Percentiles rank a stretch among this genome's conserved stretches.
Conservation (phyloP, 2,329 filamentous ascomycete genomes). For the Xylaria hypoxylon region DNA sequence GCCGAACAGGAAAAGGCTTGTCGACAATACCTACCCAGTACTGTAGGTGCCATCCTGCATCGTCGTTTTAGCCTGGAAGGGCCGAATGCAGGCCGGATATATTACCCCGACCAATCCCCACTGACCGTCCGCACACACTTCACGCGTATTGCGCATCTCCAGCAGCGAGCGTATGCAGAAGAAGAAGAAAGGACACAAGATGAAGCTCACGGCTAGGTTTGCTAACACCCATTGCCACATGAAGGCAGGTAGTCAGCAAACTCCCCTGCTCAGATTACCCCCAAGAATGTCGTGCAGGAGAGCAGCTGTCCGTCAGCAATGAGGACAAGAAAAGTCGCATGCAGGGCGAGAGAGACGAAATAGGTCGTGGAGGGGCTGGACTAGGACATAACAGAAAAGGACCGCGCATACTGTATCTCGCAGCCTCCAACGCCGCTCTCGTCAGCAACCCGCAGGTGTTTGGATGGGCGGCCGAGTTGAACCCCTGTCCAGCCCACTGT, state of each 20-base stretch:
- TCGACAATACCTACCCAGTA: constrained; percentile 34
- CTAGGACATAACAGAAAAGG: constrained; percentile 36
- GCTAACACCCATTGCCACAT: constrained; percentile 6
- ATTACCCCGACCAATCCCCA: constrained; percentile 54
- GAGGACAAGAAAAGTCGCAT: constrained; percentile 27
- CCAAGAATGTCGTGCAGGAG: constrained; percentile 35
- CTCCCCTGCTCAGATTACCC: constrained; percentile 14
- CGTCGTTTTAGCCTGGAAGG: constrained; percentile 58
- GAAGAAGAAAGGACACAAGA: constrained; percentile 1
- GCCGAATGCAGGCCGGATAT: constrained; percentile 53
- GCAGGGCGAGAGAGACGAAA: constrained; percentile 24
- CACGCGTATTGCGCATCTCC: constrained; percentile 32
- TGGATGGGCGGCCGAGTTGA: constrained; percentile 23
- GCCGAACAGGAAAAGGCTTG: constrained; percentile 45
- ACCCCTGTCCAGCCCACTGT: constrained; percentile 30
- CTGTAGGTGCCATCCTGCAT: constrained; percentile 43
- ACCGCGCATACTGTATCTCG: constrained; percentile 40
- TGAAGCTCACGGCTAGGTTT: constrained; percentile 15
- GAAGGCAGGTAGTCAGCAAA: constrained; percentile 26
- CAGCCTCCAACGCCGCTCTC: constrained; percentile 38
- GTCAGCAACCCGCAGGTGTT: constrained; percentile 30
- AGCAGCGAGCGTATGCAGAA: constrained; percentile 29
- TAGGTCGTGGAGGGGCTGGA: constrained; percentile 15
- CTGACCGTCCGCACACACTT: constrained; percentile 45
- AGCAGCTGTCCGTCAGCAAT: constrained; percentile 27